A percentile compares a stretch with the other conserved stretches of the same genome.
These are phyloP conservation scores for Leccinum huronense DNA, from an alignment of 1,284 basidiomycete species.

Conservation along the genomic window DNA sequence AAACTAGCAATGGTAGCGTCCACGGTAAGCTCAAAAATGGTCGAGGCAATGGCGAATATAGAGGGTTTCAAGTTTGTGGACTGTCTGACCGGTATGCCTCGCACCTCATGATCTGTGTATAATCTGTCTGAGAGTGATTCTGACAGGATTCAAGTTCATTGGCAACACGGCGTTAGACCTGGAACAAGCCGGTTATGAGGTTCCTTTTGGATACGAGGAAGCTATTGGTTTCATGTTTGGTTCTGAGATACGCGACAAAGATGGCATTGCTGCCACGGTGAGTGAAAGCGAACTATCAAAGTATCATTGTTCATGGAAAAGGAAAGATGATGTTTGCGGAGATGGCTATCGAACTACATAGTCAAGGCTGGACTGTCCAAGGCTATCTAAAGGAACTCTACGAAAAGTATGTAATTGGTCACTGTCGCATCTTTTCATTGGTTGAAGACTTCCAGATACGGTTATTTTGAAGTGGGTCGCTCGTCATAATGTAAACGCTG, in stretches of 20 bases:
- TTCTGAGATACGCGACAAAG: constrained; percentile 74
- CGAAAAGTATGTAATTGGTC: constrained; percentile 44
- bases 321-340: constrained; percentile 65
- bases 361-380: constrained; percentile 52
- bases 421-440: constrained; percentile 5
- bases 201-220: constrained; percentile 84
- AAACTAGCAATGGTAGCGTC: constrained; percentile 83
- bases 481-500: constrained; percentile 2
- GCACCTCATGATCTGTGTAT: background rate
- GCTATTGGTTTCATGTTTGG: constrained; percentile 88
- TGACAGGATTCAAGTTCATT: constrained; percentile 77
- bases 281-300: constrained; percentile 14
- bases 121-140: background rate
- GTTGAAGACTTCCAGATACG: constrained; percentile 47
- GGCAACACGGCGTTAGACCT: constrained; percentile 75
- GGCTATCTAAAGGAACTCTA: constrained; percentile 66
- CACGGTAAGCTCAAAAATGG: constrained; percentile 85
- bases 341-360: constrained; percentile 51
- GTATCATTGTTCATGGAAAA: background rate
- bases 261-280: constrained; percentile 77
- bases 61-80: constrained; percentile 83
- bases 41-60: constrained; percentile 66
- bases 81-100: constrained; percentile 68
- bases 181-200: constrained; percentile 63
- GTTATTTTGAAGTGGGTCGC: constrained; percentile 23